Evolutionary conservation across 208 protist species (phyloP), one percentile per base, ranked within the genome.

Genomic region (Acanthamoeba sp.): DNA sequence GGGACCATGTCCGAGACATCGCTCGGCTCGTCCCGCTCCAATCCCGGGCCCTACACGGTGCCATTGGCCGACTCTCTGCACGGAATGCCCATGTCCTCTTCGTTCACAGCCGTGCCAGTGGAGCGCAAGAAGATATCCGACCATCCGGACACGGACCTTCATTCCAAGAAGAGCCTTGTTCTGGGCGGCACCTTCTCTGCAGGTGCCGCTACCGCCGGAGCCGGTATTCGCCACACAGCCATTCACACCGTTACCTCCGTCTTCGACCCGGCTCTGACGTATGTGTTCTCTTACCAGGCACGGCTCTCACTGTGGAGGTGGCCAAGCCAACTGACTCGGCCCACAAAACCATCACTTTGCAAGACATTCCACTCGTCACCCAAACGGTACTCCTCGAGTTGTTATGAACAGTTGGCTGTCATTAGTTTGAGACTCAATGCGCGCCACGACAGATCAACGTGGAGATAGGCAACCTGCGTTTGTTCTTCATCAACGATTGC

Each of bases 401-500:
- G 22, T 55, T 1, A 55, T 55, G 50, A 22, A 7, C 7, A 20
- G 16, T 64, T 64, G 57, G 57, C 57, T 64, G 29, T 29, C 27
- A 16, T 64, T 64, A 9, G 18, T 32, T 64, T 64, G 3, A 29
- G 62, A 7, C 27, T 27, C 7, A 71, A 42, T 27, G 12, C 9
- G 36, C 29, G 66, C 14, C 24, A n/a, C 6, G 34, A 18, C 55
- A 91, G 84, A 91, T 91, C n/a, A 91, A 91, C 45, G 55, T 91
- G 5, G 55, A 91, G 42, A 91, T 91, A 20, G 84, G 84, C 16
- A 91, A 91, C 36, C 50, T 91, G 9, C 84, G 84, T 14, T 40
- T 93, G 48, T 59, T 80, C 89, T 93, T 93, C 62, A 93, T 93
- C 38, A 93, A 93, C 45, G 89, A 93, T 80, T 93, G 89, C 27